Evolutionary conservation across 2,329 filamentous ascomycete genomes (phyloP).

Genomic region (Lachnellula occidentalis): DNA sequence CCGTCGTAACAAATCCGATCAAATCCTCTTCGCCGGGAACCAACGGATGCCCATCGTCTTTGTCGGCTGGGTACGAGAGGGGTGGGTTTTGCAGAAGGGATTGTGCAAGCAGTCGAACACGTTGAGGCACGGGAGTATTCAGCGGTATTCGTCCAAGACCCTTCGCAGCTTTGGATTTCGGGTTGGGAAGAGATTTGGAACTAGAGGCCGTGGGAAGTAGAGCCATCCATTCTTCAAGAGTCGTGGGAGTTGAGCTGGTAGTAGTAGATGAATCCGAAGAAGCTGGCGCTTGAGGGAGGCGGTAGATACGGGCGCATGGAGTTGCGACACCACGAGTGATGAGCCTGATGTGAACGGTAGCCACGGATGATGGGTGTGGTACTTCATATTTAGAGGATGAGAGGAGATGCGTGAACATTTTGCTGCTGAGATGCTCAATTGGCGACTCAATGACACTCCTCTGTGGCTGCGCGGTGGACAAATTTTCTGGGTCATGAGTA

Average conservation of each 20-base stretch:
- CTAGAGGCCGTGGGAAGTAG: slow-evolving; percentile 36
- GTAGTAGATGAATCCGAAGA: slow-evolving; percentile 27
- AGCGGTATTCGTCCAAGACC: slow-evolving; percentile 21
- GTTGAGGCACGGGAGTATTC: slow-evolving; percentile 28
- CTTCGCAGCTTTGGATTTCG: slow-evolving; percentile 18
- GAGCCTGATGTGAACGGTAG: slow-evolving; percentile 63
- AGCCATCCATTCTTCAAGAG: slow-evolving; percentile 68
- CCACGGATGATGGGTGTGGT: slow-evolving; percentile 37
- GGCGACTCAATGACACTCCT: slow-evolving; percentile 1
- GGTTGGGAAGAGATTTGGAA: slow-evolving; percentile 22
- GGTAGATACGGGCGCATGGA: slow-evolving; percentile 77
- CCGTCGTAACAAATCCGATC: slow-evolving; percentile 85
- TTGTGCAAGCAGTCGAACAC: slow-evolving; percentile 39
- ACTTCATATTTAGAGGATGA: slow-evolving; percentile 17
- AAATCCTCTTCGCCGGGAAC: slow-evolving; percentile 73
- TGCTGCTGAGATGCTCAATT: slow-evolving; percentile 15
- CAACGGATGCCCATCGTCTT: slow-evolving; percentile 48
- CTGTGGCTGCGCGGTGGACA: not conserved
- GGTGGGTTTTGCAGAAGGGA: slow-evolving; percentile 43
- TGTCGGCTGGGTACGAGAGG: slow-evolving; percentile 33
- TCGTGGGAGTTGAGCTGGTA: slow-evolving; percentile 29
- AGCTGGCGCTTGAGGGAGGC: slow-evolving; percentile 53
- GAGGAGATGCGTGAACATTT: slow-evolving; percentile 21
- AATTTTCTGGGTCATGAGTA: slow-evolving; percentile 6
- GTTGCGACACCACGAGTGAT: slow-evolving; percentile 64